Evolutionary conservation across 129 eudicot genomes (phyloP).

Genomic region (Flaveria robusta): DNA sequence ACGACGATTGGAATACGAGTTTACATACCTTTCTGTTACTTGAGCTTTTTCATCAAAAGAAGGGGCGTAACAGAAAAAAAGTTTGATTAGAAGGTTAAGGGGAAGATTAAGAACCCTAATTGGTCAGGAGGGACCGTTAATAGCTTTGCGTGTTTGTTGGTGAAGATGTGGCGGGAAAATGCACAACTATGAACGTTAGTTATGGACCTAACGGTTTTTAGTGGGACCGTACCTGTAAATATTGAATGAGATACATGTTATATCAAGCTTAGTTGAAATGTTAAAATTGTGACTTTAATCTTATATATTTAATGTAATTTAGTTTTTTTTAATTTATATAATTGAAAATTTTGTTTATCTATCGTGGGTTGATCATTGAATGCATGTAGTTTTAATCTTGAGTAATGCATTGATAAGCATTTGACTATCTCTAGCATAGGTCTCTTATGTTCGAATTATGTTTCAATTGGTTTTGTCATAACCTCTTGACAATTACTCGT

Average conservation of each 20-base stretch:
- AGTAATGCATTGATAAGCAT: too few species aligned
- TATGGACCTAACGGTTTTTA: slow-evolving; percentile 1
- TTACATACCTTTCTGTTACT: slow-evolving; percentile 33
- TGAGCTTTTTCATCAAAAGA: slow-evolving; percentile 19
- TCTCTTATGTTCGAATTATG: too few species aligned
- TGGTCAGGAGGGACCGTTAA: slow-evolving; percentile 2
- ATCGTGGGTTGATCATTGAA: too few species aligned
- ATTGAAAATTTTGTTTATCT: too few species aligned
- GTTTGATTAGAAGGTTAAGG: not conserved
- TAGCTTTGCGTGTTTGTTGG: slow-evolving; percentile 32
- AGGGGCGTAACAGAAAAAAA: slow-evolving; percentile 27
- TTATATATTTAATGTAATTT: too few species aligned
- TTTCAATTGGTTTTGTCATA: too few species aligned
- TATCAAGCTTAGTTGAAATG: not conserved
- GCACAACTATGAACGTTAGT: slow-evolving; percentile 13
- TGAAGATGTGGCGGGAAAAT: slow-evolving; percentile 24
- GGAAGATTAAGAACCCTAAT: slow-evolving; percentile 22
- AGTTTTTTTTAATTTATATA: too few species aligned
- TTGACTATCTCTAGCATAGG: too few species aligned
- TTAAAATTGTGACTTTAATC: too few species aligned
- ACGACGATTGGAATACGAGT: not conserved
- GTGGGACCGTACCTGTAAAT: not conserved
- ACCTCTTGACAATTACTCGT: too few species aligned
- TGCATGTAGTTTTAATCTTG: too few species aligned
- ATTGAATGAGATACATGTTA: not conserved